Base-by-base conservation (phyloP, 768 basidiomycete genomes). In the Suillus subaureus region DNA sequence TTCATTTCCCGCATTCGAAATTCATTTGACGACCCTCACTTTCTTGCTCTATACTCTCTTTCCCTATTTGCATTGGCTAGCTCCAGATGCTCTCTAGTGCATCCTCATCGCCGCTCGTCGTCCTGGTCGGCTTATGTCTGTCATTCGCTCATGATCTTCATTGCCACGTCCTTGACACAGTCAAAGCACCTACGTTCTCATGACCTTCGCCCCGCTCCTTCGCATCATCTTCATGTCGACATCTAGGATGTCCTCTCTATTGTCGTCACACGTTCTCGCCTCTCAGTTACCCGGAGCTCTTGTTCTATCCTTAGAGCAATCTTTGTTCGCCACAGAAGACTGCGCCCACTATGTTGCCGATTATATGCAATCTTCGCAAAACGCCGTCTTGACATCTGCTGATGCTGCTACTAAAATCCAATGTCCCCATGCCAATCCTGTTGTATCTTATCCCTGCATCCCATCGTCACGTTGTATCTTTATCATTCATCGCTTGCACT, bases 381-480 rank as follows among this genome's bases (percentile, higher is more conserved):
- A 42, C 11, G 6, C 21, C 21, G 26, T 23, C 40, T 28, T 61
- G 61, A 45, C 52, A 35, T 58, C 62, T 67, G 63, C 67, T 72
- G 70, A 71, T 47, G 68, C 52, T 64, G n/a, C 26, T 18, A 78
- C 75, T 72, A 75, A 63, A 35, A 21, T 57, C 70, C 63, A 63
- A 75, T 70, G 75, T 68, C 60, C 61, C 75, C 64, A 78, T 64
- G 77, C 71, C 61, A 40, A 61, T 65, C 63, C 52, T 40, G 28
- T 75, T 74, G 77, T 70, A 61, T 67, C 55, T 64, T 75, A 78
- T 74, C 68, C 35, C 64, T 72, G 55, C 61, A 62, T 67, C 54
- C 45, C 49, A 43, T 68, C 39, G 47, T 39, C 68, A 71, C 70
- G 74, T 55, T 78, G 77, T 78, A 78, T 77, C 74, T 69, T 77